Evolutionary conservation across 225 moss, liverwort and hornwort species (phyloP).

Genomic region (Sphagnum tenellum): DNA sequence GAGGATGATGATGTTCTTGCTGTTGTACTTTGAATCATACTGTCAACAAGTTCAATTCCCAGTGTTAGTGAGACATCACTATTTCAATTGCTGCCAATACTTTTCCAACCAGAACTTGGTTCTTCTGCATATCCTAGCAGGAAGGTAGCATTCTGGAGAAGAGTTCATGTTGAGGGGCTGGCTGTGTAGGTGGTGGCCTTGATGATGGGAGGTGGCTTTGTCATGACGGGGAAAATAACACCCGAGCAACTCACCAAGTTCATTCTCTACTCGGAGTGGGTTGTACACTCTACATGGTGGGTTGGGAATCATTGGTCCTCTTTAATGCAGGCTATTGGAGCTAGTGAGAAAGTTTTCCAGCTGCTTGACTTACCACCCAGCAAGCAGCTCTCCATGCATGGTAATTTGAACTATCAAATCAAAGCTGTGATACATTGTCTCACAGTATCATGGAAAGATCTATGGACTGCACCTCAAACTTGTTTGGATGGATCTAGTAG

Average conservation of each 20-base stretch:
- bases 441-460: too few relatives aligned
- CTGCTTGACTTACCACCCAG: slow-evolving; percentile 83
- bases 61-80: too few relatives aligned
- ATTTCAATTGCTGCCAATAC: too few relatives aligned
- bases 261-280: slow-evolving; percentile 98
- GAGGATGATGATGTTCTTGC: too few relatives aligned
- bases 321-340: slow-evolving; percentile 95
- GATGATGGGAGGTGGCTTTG: slow-evolving; percentile 93
- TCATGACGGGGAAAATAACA: slow-evolving; percentile 76
- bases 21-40: too few relatives aligned
- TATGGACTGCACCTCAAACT: too few relatives aligned
- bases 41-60: too few relatives aligned
- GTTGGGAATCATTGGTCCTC: slow-evolving; percentile 99
- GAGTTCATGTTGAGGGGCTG: slow-evolving; percentile 23
- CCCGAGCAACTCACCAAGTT: slow-evolving; percentile 97
- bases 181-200: slow-evolving; percentile 88
- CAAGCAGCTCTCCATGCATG: slow-evolving; percentile 70
- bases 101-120: too few relatives aligned
- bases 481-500: too few relatives aligned
- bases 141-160: too few relatives aligned
- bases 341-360: slow-evolving; percentile 96
- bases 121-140: too few relatives aligned
- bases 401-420: slow-evolving; percentile 13
- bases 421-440: too few relatives aligned
- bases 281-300: slow-evolving; percentile 99